A percentile compares a stretch with the other conserved stretches of the same genome.
Conservation (phyloP, 768 basidiomycete species). For the Daedaleopsis sinensis region DNA sequence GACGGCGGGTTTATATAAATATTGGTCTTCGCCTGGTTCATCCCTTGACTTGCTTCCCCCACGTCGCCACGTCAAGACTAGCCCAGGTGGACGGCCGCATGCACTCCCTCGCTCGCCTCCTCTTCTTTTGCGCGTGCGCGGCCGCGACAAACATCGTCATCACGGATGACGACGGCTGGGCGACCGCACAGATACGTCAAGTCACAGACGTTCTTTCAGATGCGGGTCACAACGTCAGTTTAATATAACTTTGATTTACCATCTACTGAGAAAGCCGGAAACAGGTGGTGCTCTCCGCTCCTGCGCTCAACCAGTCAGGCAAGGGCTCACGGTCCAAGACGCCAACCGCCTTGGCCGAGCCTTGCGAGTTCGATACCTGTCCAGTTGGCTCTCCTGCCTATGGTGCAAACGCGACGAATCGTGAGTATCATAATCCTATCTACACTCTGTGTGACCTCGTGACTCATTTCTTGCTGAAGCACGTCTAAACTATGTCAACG, state of each 20-base stretch:
- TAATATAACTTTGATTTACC: too few relatives aligned
- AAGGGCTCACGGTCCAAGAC: slow-evolving; percentile 32
- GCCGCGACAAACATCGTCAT: slow-evolving; percentile 26
- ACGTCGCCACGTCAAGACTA: background rate
- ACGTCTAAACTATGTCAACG: slow-evolving; percentile 40
- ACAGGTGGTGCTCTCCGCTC: slow-evolving; percentile 36
- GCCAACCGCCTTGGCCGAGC: slow-evolving; percentile 28
- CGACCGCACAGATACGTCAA: slow-evolving; percentile 34
- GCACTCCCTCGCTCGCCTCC: background rate
- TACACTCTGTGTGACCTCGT: background rate
- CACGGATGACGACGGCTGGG: slow-evolving; percentile 39
- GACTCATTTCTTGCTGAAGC: slow-evolving; percentile 17
- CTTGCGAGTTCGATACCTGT: slow-evolving; percentile 38
- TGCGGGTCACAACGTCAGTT: slow-evolving; percentile 30
- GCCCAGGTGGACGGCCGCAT: background rate
- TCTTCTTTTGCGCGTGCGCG: background rate
- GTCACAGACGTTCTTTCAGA: slow-evolving; percentile 29
- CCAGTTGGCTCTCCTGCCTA: slow-evolving; percentile 35
- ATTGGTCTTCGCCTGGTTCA: too few relatives aligned
- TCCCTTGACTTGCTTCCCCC: background rate
- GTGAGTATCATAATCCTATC: slow-evolving; percentile 15
- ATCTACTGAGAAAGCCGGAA: too few relatives aligned
- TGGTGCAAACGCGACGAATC: slow-evolving; percentile 31
- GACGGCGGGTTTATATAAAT: too few relatives aligned
- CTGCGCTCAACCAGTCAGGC: slow-evolving; percentile 38